Base-by-base conservation (phyloP, 345 rosid species). In the Mangifera indica region DNA sequence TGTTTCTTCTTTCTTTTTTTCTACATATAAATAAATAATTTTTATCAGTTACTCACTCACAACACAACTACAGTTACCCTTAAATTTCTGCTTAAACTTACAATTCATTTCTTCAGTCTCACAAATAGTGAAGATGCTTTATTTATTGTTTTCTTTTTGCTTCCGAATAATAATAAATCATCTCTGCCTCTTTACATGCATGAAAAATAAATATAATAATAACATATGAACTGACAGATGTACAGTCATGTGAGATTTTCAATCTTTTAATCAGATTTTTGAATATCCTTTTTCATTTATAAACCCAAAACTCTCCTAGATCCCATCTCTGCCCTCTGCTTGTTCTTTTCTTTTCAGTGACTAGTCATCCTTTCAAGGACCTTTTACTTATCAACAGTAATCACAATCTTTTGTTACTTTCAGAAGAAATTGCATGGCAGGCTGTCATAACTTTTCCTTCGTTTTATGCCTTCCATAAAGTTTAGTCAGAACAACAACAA, bases 301-400 rank as follows among this genome's bases (percentile, higher is more conserved):
- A 57, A 66, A 45, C 66, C 74, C 66, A 26, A 70, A 70, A 25
- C 73, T 18, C 17, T 20, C 49, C 26, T 49, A 59, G 57, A 70
- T 70, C 66, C 66, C 5, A 44, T 40, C 15, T 46, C 62, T 37
- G 17, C 17, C 32, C 32, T 56, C 55, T 18, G 15, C 42, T 58
- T 59, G 45, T 60, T 70, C 54, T 48, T 59, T 13, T 46, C 56
- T 70, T 26, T 59, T 29, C 65, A 18, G 46, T 29, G n/a, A 59
- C 24, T 8, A n/a, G 57, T 59, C 64, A 58, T 46, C 25, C 15
- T 56, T 42, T 56, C 63, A 14, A 24, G 37, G 24, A 0, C 45
- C 15, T 21, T 5, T 2, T 18, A 25, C 52, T 17, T 8, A 40
- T 60, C 7, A 12, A 3, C 48, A 42, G 55, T 34, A 49, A 60